Conservation (phyloP, 225 moss, liverwort and hornwort species). For the Takakia lepidozioides region DNA sequence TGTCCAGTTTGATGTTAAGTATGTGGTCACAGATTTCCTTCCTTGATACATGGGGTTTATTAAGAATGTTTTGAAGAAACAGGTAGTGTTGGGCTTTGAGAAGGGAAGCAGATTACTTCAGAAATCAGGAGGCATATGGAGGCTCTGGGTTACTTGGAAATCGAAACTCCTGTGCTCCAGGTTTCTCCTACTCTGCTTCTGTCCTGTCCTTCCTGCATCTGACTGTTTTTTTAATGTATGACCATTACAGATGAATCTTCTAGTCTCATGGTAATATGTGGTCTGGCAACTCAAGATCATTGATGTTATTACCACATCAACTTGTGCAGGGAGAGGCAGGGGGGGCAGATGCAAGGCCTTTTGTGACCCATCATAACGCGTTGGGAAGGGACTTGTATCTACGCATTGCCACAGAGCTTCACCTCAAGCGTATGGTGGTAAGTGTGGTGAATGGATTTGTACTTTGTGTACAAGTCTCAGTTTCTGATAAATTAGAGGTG, state of each 20-base stretch:
- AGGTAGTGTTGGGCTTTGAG: constrained; percentile 2
- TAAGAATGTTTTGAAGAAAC: too few relatives aligned
- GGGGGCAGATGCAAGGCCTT: constrained; percentile 99
- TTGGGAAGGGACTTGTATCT: constrained; percentile 84
- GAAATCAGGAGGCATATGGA: constrained; percentile 96
- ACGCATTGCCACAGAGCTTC: constrained; percentile 97
- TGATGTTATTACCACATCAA: constrained; percentile 1
- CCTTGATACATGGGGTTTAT: too few relatives aligned
- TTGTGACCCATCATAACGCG: constrained; percentile 92
- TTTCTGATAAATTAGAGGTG: too few relatives aligned
- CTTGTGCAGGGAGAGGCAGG: constrained; percentile 84
- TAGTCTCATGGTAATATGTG: too few relatives aligned
- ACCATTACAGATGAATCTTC: too few relatives aligned
- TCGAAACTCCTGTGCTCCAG: constrained; percentile 99
- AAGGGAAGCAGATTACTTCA: constrained; percentile 74
- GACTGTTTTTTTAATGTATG: not conserved
- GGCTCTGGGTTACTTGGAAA: constrained; percentile 76
- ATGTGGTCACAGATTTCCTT: too few relatives aligned
- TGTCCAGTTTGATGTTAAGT: too few relatives aligned
- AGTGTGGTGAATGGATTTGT: too few relatives aligned
- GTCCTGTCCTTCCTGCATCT: not conserved
- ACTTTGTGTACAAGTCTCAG: too few relatives aligned
- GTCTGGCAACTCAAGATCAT: too few relatives aligned
- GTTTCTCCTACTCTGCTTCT: constrained; percentile 14
- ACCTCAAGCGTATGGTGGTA: constrained; percentile 99